A percentile compares a stretch with the other conserved stretches of the same genome.
Evolutionary conservation across 345 rosid species (phyloP).

Genomic region (Salix caprea): DNA sequence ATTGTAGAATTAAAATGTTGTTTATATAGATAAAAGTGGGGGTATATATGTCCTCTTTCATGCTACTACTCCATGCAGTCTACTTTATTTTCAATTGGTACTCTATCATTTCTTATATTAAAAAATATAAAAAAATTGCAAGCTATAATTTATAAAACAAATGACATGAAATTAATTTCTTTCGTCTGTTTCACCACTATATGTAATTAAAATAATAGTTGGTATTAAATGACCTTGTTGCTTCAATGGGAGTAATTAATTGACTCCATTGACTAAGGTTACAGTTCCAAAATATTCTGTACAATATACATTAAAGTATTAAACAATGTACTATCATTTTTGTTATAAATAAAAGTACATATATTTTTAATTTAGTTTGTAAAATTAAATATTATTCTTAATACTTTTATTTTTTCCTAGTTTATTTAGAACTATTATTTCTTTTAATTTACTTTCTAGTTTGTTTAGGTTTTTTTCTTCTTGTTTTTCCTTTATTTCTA

Average conservation of each 20-base stretch:
- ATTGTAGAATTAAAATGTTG: no score
- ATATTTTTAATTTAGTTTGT: no score
- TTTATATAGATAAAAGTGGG: not conserved
- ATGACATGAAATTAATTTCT: not conserved
- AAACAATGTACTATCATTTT: not conserved
- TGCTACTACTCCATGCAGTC: no score
- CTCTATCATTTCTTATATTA: no score
- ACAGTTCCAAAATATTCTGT: not conserved
- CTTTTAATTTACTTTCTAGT: no score
- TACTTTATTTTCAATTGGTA: no score
- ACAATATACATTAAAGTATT: not conserved
- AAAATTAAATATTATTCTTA: no score
- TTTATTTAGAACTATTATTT: no score
- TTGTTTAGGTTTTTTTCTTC: no score
- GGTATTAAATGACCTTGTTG: not conserved
- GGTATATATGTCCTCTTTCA: not conserved
- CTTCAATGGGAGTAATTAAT: not conserved
- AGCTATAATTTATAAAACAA: not conserved
- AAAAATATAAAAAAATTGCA: not conserved
- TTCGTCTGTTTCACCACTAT: not conserved
- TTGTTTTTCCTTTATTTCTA: no score
- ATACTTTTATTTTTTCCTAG: no score
- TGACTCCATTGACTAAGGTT: not conserved
- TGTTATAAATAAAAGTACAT: no score
- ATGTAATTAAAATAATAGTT: not conserved